phyloP scores from a whole-genome alignment of 306 rosid species.

The Sicyos baderoa region DNA sequence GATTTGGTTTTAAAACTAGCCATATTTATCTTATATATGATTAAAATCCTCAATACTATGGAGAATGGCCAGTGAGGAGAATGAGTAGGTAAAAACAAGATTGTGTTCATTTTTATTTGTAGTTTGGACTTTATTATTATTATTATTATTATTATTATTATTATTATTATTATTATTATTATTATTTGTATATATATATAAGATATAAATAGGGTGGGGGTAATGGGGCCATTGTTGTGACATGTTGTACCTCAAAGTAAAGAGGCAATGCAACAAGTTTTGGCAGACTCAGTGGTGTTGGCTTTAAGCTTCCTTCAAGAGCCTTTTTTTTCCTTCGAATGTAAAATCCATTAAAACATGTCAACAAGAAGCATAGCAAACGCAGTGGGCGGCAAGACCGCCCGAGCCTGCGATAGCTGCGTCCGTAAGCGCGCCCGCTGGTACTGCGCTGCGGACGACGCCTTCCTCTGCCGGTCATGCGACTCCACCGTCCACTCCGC shows the following conservation, averaged over 20 bases:
- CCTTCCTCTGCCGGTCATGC: conserved; percentile 76
- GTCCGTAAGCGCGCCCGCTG: conserved; percentile 69
- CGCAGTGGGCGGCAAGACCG: conserved; percentile 66
- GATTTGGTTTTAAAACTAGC: no score
- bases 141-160: no score
- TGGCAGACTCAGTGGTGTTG: not conserved
- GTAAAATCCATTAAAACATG: conserved; percentile 18
- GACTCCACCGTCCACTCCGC: conserved; percentile 86
- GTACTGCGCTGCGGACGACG: conserved; percentile 98
- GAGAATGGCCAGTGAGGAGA: no score
- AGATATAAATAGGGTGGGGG: no score
- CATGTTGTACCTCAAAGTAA: not conserved
- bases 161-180: no score
- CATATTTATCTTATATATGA: no score
- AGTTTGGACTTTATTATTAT: no score
- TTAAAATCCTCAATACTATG: no score
- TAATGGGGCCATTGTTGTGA: not conserved
- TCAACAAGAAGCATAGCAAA: conserved; percentile 35
- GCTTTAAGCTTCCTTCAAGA: not conserved
- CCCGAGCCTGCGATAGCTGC: conserved; percentile 87
- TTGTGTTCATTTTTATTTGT: no score
- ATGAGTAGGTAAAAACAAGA: no score
- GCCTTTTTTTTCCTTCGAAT: not conserved
- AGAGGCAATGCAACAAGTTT: not conserved
- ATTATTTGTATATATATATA: no score